phyloP scores from a whole-genome alignment of 164 flowering plant species.

The Magnolia officinalis region DNA sequence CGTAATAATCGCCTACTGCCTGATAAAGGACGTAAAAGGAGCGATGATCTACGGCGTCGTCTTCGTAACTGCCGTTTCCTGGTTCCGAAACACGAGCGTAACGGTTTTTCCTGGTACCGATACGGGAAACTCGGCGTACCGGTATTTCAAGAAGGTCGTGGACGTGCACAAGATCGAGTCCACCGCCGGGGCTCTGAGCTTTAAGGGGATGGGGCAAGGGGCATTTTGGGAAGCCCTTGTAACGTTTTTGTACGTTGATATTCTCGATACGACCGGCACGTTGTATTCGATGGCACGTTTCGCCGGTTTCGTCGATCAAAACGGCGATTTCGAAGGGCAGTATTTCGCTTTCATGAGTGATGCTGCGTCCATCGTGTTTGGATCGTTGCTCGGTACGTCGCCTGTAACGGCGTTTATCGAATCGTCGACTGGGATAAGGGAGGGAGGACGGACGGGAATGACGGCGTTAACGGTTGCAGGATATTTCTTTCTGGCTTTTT shows the following conservation, averaged over 20 bases:
- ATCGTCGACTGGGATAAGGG: constrained; percentile 86
- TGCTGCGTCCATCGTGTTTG: constrained; percentile 70
- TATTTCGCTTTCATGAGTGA: constrained; percentile 95
- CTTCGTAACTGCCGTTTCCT: constrained; percentile 81
- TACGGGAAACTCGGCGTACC: constrained; percentile 47
- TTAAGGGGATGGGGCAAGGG: constrained; percentile 40
- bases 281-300: constrained; percentile 86
- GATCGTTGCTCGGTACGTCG: constrained; percentile 83
- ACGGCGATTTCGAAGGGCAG: constrained; percentile 84
- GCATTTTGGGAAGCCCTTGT: constrained; percentile 79
- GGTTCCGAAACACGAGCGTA: constrained; percentile 77
- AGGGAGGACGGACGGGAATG: constrained; percentile 88
- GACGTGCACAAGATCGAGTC: constrained; percentile 62
- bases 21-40: constrained; percentile 67
- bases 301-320: constrained; percentile 57
- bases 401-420: constrained; percentile 85
- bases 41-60: constrained; percentile 92
- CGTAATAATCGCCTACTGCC: constrained; percentile 68
- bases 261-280: constrained; percentile 82
- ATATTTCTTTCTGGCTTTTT: constrained; percentile 65
- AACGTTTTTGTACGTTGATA: constrained; percentile 82
- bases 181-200: constrained; percentile 83
- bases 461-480: constrained; percentile 76
- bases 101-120: constrained; percentile 72
- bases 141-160: constrained; percentile 70